Percentiles rank a stretch among this genome's conserved stretches.
phyloP scores from a whole-genome alignment of 108 stramenopile genomes.

The Seminavis robusta region DNA sequence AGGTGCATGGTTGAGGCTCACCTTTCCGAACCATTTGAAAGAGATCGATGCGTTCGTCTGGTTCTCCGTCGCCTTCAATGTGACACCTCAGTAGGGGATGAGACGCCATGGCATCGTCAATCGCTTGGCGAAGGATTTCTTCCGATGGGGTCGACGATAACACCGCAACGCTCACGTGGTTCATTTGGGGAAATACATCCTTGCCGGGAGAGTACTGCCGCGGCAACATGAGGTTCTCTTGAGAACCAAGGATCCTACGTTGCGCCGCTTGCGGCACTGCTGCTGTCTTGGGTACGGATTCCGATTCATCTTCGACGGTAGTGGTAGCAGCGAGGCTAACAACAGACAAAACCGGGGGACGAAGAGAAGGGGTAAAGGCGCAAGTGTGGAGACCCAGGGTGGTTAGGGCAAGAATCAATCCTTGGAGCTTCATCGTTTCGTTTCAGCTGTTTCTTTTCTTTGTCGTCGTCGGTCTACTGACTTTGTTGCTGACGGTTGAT shows the following conservation, averaged over 20 bases:
- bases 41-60: conserved; percentile 71
- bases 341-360: too few species aligned
- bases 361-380: too few species aligned
- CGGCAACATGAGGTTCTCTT: conserved; percentile 86
- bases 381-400: too few species aligned
- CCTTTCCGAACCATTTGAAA: conserved; percentile 86
- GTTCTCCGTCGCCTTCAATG: conserved; percentile 76
- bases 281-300: too few species aligned
- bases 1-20: conserved; percentile 74
- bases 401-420: too few species aligned
- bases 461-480: too few species aligned
- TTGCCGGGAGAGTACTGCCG: conserved; percentile 65
- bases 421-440: too few species aligned
- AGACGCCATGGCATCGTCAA: conserved; percentile 62
- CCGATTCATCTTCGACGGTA: too few species aligned
- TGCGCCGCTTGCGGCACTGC: neutral
- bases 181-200: conserved; percentile 72
- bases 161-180: conserved; percentile 51
- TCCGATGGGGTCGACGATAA: conserved; percentile 59
- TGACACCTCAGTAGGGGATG: conserved; percentile 64
- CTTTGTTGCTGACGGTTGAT: too few species aligned
- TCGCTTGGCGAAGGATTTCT: conserved; percentile 45
- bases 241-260: conserved; percentile 72
- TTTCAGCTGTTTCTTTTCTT: too few species aligned
- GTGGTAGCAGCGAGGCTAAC: too few species aligned